phyloP scores from a whole-genome alignment of 2,329 filamentous ascomycete genomes.

The Aspergillus udagawae region DNA sequence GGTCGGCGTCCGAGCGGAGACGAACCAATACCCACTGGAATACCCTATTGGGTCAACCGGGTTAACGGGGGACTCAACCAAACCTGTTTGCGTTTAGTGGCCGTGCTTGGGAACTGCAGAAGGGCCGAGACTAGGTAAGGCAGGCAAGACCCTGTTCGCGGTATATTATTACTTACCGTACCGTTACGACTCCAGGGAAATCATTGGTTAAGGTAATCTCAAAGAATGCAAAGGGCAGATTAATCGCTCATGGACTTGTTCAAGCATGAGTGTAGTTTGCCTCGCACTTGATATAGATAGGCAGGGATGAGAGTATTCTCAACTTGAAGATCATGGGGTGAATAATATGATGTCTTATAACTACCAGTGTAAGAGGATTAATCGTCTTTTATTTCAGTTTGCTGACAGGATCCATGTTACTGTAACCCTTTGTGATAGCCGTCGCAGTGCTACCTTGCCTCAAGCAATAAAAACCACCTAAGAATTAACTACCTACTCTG shows the following conservation, averaged over 20 bases:
- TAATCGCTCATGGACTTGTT: too few species aligned
- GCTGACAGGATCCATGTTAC: neutral
- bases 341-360: neutral
- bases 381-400: neutral
- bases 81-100: constrained; percentile 9
- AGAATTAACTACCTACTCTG: too few species aligned
- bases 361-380: neutral
- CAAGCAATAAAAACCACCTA: too few species aligned
- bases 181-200: neutral
- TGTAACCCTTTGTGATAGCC: neutral
- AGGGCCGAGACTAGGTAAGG: neutral
- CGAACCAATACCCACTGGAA: constrained; percentile 4
- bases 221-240: neutral
- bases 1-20: neutral
- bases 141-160: neutral
- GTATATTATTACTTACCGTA: neutral
- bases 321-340: neutral
- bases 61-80: neutral
- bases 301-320: neutral
- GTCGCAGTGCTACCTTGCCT: neutral
- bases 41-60: constrained; percentile 11
- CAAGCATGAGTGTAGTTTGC: neutral
- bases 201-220: neutral
- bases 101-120: constrained; percentile 5
- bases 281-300: neutral